Percentiles rank a stretch among this genome's conserved stretches.
These are phyloP conservation scores for Acacia melanoxylon DNA, from an alignment of 306 rosid genomes.

Conservation along the genomic window DNA sequence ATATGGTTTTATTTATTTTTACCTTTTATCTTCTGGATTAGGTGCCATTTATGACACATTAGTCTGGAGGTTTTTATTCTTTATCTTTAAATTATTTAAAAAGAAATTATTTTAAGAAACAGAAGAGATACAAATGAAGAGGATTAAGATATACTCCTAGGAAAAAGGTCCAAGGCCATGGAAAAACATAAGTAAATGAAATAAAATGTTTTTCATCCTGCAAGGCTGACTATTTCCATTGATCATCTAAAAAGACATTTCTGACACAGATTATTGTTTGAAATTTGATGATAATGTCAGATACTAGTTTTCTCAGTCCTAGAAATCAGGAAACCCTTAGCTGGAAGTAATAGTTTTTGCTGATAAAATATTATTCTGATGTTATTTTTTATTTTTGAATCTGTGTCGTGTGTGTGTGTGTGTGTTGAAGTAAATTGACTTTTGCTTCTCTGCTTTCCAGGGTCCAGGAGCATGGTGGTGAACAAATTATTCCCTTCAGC, in stretches of 20 bases:
- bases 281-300: slow-evolving; percentile 8
- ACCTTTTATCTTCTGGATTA: not conserved
- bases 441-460: slow-evolving; percentile 43
- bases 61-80: not conserved
- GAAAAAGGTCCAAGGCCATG: not conserved
- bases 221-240: not conserved
- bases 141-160: not conserved
- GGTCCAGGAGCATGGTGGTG: slow-evolving; percentile 99
- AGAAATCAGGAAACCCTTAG: not conserved
- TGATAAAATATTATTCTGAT: slow-evolving; percentile 9
- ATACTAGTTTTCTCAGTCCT: slow-evolving; percentile 5
- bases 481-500: slow-evolving; percentile 86
- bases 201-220: not conserved
- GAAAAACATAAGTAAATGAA: not conserved
- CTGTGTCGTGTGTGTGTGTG: not conserved
- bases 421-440: slow-evolving; percentile 16
- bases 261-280: not conserved
- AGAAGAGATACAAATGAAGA: not conserved
- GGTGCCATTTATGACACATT: not conserved
- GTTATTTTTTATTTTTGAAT: not conserved
- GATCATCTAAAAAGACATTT: not conserved
- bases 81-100: not conserved
- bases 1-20: not conserved
- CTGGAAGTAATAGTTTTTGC: slow-evolving; percentile 1
- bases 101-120: not conserved